Base-by-base conservation (phyloP, 192 early-diverging fungal species). In the Backusella australiensis region DNA sequence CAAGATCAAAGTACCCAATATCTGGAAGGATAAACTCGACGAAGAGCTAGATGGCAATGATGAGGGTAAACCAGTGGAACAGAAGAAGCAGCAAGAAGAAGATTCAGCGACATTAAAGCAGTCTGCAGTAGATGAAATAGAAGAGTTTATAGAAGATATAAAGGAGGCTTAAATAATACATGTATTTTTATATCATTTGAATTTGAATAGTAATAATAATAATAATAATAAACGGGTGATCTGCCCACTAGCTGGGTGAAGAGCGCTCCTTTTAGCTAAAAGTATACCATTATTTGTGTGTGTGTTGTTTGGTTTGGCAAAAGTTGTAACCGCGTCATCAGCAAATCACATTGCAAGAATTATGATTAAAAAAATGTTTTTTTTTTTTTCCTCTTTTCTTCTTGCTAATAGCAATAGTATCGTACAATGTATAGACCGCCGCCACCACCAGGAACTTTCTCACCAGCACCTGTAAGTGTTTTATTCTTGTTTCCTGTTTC, bases 1-100 rank as follows among this genome's bases (percentile, higher is more conserved):
- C 26, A 85, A 87, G 73, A 76, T 94, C 39, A 83, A 86, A 38
- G 84, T 94, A 49, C 92, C 93, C 8, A 85, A 84, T 41, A 81
- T 90, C 26, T 88, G 86, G 88, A 83, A 79, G 15, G 81, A 84
- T 19, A 44, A 26, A 5, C 0, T 32, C 14, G 42, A 71, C 11
- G 44, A 49, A 29, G 23, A 71, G 1, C 19, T 21, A 23, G 8
- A 9, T 21, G 2, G 9, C 3, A 56, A 56, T 21, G 53, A 21
- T 9, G 53, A 32, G 32, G 32, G n/a, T 6, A 8, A 0, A 21
- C 19, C 21, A 56, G 21, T 11, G 23, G 21, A 56, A 34, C 38
- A 39, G 11, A 49, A 63, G 11, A 56, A 56, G n/a, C 53, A 53
- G 19, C 7, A 21, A 23, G 19, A 59, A 23, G n/a, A 44, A 4